These are phyloP conservation scores for Mycosphaerelloides madeirae DNA, from an alignment of 2,329 filamentous ascomycete genomes.

Conservation along the genomic window DNA sequence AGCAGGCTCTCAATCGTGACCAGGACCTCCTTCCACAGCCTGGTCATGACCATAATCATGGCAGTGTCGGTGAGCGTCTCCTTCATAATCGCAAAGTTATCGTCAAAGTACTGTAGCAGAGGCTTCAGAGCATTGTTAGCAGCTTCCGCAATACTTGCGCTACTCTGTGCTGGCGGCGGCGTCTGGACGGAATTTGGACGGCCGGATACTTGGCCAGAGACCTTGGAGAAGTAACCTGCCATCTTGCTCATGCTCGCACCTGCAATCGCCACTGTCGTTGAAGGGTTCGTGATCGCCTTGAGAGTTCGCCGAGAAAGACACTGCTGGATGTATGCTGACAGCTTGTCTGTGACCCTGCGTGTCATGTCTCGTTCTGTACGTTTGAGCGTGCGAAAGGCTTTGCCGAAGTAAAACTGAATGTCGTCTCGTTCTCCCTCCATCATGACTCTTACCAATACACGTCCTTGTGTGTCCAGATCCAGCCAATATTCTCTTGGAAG, in stretches of 20 bases:
- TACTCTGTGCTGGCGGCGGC: conserved; percentile 9
- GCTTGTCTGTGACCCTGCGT: conserved; percentile 95
- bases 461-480: conserved; percentile 90
- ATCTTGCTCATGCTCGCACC: conserved; percentile 59
- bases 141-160: conserved; percentile 56
- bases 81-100: conserved; percentile 99
- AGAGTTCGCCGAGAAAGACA: conserved; percentile 81
- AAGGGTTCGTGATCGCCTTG: conserved; percentile 60
- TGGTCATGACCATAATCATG: conserved; percentile 98
- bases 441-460: conserved; percentile 81
- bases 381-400: conserved; percentile 91
- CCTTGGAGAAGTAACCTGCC: conserved; percentile 57
- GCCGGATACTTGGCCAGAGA: conserved; percentile 35
- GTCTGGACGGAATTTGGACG: conserved; percentile 23
- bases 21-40: conserved; percentile 95
- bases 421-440: conserved; percentile 99
- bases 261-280: conserved; percentile 41
- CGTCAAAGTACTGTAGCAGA: conserved; percentile 90
- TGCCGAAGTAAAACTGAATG: conserved; percentile 97
- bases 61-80: conserved; percentile 87
- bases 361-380: conserved; percentile 97
- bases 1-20: conserved; percentile 84
- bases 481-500: conserved; percentile 96
- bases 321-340: conserved; percentile 87
- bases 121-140: conserved; percentile 77